Base-by-base conservation (phyloP, 2,329 filamentous ascomycete species). In the Fusarium albosuccineum region DNA sequence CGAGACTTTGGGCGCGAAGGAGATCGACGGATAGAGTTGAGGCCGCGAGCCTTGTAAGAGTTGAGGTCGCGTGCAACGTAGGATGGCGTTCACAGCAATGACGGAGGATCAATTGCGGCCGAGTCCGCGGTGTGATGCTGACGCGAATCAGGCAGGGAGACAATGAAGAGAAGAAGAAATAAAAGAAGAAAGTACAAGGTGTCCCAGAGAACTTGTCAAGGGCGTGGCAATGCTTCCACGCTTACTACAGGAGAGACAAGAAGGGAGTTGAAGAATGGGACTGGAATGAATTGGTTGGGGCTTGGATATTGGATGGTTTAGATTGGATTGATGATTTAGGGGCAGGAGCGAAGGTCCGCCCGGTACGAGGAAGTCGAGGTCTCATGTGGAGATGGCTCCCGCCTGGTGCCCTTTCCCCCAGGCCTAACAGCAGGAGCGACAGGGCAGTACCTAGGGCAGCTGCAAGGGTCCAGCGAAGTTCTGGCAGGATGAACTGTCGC, bases 1-100 rank as follows among this genome's bases (percentile, higher is more conserved):
- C 49, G 55, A 46, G 42, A 40, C 42, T 53, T 26, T 41, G 49
- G 30, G 29, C 41, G 11, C 49, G 17, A 22, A n/a, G 33, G 59
- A 29, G 49, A 34, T 44, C 46, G 48, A 51, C 53, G 48, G 34
- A 14, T 46, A 46, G 40, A 60, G 30, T 34, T 49, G 60, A 50
- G 34, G 42, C 62, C 48, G 64, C 45, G 50, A 66, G 61, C 30
- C 48, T 63, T 59, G 49, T 41, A 62, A 48, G 60, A 59, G 44
- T 68, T 56, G 42, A 55, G 26, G 60, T 66, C 57, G 66, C 58
- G 62, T 68, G 66, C 62, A 67, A 69, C 54, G 66, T 66, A 66
- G 58, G 61, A 68, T 63, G 68, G 34, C 62, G 53, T 68, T 59
- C 61, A 51, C 57, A 61, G 44, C 54, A 51, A 45, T 49, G 55